Evolutionary conservation across 768 basidiomycete species (phyloP), one percentile per base, ranked within the genome.

Genomic region (Phanerochaete sordida): DNA sequence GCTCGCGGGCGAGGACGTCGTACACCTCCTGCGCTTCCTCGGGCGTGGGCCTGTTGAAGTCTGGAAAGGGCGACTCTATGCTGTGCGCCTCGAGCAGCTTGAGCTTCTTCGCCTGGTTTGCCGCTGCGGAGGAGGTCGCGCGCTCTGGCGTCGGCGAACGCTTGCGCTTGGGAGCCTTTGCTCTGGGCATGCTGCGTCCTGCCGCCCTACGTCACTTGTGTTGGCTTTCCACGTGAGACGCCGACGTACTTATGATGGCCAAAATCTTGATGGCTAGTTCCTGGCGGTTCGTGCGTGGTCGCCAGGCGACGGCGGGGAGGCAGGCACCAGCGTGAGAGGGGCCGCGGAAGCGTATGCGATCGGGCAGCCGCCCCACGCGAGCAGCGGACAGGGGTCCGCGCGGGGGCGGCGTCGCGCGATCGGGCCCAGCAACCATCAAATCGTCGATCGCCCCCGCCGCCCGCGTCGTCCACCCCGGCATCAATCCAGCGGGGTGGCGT

Each of bases 11-110:
- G 35, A 84, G 76, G 47, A 85, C 67, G 15, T 74, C 57, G 62
- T 76, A 73, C 6, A 84, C 73, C 15, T 74, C 70, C 1, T 56
- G 64, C 6, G 74, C 77, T 57, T 83, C 81, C 12, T 65, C 66
- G 13, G 75, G 60, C 15, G 82, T 82, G 23, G 84, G 84, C 56
- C 70, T 75, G 19, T 51, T 52, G 56, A 77, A 81, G 56, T 73
- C 70, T 4, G 80, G 76, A 61, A 81, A 85, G 0, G 83, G 83
- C 8, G 82, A 84, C 39, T 69, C 62, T 28, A 69, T 24, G 19
- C 70, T 65, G 62, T 79, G 80, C 6, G 79, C 68, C 1, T 74
- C 74, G 33, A 81, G 76, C 1, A 80, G 68, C 65, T 82, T 84
- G 35, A 82, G 73, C 61, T 84, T 84, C 69, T 84, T 84, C 0